Evolutionary conservation across 441 rosid genomes (phyloP), one percentile per base, ranked within the genome.

Genomic region (Mallotus repandus): DNA sequence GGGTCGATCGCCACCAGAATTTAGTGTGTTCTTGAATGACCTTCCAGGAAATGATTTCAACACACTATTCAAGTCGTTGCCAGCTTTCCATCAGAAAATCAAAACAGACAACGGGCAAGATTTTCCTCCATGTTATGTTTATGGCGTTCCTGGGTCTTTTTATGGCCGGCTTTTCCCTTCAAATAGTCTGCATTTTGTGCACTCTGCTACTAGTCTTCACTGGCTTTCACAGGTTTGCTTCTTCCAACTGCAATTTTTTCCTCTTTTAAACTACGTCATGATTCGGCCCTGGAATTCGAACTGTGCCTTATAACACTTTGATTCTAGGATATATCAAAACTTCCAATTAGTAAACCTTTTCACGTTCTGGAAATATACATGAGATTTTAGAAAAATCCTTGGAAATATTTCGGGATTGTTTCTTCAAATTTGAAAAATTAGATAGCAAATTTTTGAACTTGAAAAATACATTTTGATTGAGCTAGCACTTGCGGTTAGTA

Each of bases 171-270:
- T 82, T 21, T 85, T 85, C 56, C 84, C 79, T 4, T 70, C 81
- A 4, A 77, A 76, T 12, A 72, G 72, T 69, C 63, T 85, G 59
- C 84, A 81, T 63, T 79, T 87, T 65, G 81, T 87, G 43, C 86
- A 84, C 67, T 82, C 86, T 56, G 75, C 80, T 60, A 72, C 72
- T 41, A 79, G 83, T 68, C 83, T 84, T 21, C 85, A 85, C 61
- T 87, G 85, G 88, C 87, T 87, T 41, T 87, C 89, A n/a, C 84
- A 83, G 85, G 89, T 87, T 60, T 53, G 68, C 58, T 59, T 45
- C 12, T 13, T 58, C 22, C 4, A 35, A 10, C 19, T 49, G 38
- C 55, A 14, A 13, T 6, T 53, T 35, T 35, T 35, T 53, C 55
- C 21, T 0, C 54, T 22, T 41, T n/a, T n/a, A 19, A 0, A n/a